Evolutionary conservation across 257 asterid species (phyloP), one percentile per base, ranked within the genome.

Genomic region (Ilex asprella): DNA sequence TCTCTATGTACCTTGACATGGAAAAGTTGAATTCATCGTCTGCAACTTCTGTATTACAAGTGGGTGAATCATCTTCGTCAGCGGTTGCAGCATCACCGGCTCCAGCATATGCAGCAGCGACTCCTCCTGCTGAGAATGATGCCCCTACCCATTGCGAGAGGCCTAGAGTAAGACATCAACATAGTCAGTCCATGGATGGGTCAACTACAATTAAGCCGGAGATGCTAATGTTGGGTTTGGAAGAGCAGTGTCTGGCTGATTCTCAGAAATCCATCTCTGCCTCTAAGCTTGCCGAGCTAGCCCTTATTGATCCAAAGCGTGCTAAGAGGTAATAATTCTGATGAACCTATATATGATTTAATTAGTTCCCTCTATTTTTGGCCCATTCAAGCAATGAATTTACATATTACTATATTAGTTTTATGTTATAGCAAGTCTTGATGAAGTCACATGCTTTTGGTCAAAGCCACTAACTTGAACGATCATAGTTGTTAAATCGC

Each of bases 121-220:
- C 56, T 57, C 68, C 64, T 10, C 70, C 76, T 57, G 66, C 75
- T 43, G 84, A 81, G 56, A 73, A 78, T 49, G 76, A 60, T 51
- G 59, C 62, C 16, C 62, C 63, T 12, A 67, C 68, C 65, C 64
- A 72, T 3, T 73, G 77, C 46, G 95, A 77, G 74, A 88, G 70
- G 69, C 92, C 94, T 2, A 84, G 95, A 74, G 79, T 79, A 67
- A 82, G 98, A 77, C 96, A 91, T 81, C 92, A 82, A 74, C 97
- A 92, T 68, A 92, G 99, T 78, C 99, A 92, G 77, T 92, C 99
- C 61, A 89, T 92, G 99, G 99, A 92, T 78, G 97, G 99, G 52
- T 86, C 99, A 27, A 82, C 97, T 56, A 73, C 80, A 59, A 81
- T 89, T 73, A 89, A 89, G 73, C 67, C 94, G 12, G 99, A 92